A percentile compares a stretch with the other conserved stretches of the same genome.
Conservation (phyloP, 148 eudicot genomes). For the Silene latifolia region DNA sequence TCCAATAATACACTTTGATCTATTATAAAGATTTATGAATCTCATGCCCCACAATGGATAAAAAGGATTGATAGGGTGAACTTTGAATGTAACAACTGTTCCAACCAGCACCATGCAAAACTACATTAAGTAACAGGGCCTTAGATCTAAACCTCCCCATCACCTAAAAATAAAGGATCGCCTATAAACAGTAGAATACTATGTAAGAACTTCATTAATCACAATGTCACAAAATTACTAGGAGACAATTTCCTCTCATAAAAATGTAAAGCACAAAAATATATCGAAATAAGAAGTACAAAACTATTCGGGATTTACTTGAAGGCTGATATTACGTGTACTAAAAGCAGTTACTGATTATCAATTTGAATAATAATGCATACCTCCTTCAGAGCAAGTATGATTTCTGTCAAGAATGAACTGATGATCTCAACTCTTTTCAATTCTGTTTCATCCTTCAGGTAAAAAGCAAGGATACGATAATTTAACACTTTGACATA, state of each 20-base stretch:
- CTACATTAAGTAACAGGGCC: neutral
- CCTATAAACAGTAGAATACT: neutral
- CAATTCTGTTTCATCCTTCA: constrained; percentile 63
- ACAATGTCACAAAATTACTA: neutral
- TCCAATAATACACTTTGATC: no score
- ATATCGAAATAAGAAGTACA: neutral
- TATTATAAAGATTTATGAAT: no score
- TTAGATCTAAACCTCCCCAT: neutral
- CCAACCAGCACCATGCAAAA: neutral
- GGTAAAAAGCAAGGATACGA: neutral
- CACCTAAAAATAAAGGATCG: neutral
- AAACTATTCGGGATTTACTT: neutral
- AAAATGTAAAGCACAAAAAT: neutral
- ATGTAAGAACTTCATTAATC: neutral
- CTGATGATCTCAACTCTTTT: constrained; percentile 42
- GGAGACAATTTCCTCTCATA: neutral
- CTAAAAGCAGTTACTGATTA: neutral
- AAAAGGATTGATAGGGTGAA: neutral
- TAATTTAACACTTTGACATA: neutral
- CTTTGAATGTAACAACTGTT: neutral
- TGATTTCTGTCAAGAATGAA: constrained; percentile 79
- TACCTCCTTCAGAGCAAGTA: constrained; percentile 97
- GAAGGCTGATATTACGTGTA: neutral
- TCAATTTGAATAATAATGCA: neutral
- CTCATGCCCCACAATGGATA: neutral